Percentiles rank a stretch among this genome's conserved stretches.
These are phyloP conservation scores for Colletotrichum sp. DNA, from an alignment of 2,329 filamentous ascomycete species.

Conservation along the genomic window DNA sequence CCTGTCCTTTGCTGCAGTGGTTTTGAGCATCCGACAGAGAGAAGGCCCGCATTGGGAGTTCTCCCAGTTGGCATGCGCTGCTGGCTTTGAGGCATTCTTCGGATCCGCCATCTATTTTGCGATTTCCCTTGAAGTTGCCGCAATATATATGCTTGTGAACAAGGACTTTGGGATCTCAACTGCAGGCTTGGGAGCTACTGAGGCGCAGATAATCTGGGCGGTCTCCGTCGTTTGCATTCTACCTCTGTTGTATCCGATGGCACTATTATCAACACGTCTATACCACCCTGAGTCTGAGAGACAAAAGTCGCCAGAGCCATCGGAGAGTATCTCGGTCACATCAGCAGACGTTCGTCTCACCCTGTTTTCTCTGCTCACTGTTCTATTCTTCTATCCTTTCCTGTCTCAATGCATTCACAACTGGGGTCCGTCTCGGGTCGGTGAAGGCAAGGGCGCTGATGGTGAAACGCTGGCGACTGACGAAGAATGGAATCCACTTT, in stretches of 20 bases:
- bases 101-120: slow-evolving; percentile 18
- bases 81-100: not conserved
- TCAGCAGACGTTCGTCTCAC: not conserved
- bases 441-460: not conserved
- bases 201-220: slow-evolving; percentile 24
- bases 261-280: not conserved
- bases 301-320: too few relatives aligned
- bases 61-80: not conserved
- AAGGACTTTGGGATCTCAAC: slow-evolving; percentile 28
- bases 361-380: not conserved
- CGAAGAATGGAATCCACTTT: not conserved
- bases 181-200: slow-evolving; percentile 24
- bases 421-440: slow-evolving; percentile 20
- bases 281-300: not conserved
- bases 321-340: too few relatives aligned
- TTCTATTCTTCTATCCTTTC: slow-evolving; percentile 28
- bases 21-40: not conserved
- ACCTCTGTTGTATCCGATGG: slow-evolving; percentile 25
- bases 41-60: slow-evolving; percentile 11
- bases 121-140: slow-evolving; percentile 23
- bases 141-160: slow-evolving; percentile 22
- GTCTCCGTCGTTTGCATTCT: slow-evolving; percentile 26
- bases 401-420: slow-evolving; percentile 27
- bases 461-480: not conserved
- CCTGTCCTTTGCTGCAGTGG: not conserved